Evolutionary conservation across 2,329 filamentous ascomycete species (phyloP).

Genomic region (Ophiognomonia clavigignenti-juglandacearum): DNA sequence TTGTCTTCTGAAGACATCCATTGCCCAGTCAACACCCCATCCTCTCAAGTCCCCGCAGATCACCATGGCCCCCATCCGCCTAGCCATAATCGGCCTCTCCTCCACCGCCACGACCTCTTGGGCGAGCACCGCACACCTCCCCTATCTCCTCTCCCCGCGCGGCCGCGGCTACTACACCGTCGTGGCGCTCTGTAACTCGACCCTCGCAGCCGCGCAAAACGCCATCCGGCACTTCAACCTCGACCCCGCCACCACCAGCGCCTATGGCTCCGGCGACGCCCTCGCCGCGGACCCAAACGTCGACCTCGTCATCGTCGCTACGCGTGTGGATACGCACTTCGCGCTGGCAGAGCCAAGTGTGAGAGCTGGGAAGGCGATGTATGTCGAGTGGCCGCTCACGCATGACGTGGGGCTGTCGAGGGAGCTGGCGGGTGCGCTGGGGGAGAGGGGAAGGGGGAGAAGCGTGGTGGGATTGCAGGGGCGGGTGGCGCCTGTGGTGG

Average conservation of each 20-base stretch:
- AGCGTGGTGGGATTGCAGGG: conserved; percentile 50
- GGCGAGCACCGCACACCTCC: conserved; percentile 52
- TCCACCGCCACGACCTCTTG: conserved; percentile 46
- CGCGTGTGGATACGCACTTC: conserved; percentile 49
- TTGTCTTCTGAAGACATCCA: neutral
- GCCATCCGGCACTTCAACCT: conserved; percentile 39
- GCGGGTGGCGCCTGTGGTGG: conserved; percentile 36
- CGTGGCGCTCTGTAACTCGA: conserved; percentile 48
- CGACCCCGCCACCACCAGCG: conserved; percentile 30
- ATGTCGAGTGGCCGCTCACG: conserved; percentile 55
- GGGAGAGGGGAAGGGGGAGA: conserved; percentile 19
- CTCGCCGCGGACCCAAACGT: conserved; percentile 45
- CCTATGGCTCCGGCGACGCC: conserved; percentile 45
- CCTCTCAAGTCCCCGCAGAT: no score
- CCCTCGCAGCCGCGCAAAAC: conserved; percentile 34
- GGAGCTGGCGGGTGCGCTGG: conserved; percentile 35
- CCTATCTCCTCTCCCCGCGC: conserved; percentile 48
- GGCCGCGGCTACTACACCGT: conserved; percentile 41
- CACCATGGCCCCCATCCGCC: conserved; percentile 43
- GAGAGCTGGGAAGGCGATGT: conserved; percentile 47
- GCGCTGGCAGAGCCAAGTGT: conserved; percentile 40
- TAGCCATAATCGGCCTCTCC: conserved; percentile 56
- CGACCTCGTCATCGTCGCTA: conserved; percentile 51
- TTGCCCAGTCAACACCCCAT: neutral
- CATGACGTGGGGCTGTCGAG: conserved; percentile 34